Evolutionary conservation across 805 yeast species (phyloP), one percentile per base, ranked within the genome.

Genomic region (Brettanomyces custersianus): DNA sequence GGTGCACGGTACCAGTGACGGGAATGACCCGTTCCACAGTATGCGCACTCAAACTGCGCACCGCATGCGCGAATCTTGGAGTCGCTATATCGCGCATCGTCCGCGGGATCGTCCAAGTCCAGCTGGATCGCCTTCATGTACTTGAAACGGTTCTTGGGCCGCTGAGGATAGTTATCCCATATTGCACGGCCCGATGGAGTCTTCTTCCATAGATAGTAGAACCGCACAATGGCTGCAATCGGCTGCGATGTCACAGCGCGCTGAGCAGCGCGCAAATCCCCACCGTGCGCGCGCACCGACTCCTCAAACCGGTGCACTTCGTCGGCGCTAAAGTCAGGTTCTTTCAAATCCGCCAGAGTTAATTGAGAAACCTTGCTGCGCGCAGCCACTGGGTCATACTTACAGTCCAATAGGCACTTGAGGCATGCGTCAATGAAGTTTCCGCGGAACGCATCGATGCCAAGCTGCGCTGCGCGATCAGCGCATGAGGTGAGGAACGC

Each of bases 131-230:
- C 68, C 35, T 44, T 58, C 17, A 50, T 40, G 31, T 40, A 47
- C 42, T 71, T 76, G 24, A 64, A 41, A 46, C 75, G 72, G 51
- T 80, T 81, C 45, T 75, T 75, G 28, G 67, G 56, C 35, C 94
- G 59, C 1, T 92, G 94, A 29, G 76, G 77, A 51, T 60, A 84
- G 49, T 79, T 77, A 24, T 85, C 95, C 94, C 96, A 84, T 13
- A 86, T 81, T 29, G 54, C 51, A 42, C 72, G 77, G 0, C 96
- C 96, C 30, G 67, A 66, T 21, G 70, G 62, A 0, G 95, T 80
- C 54, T 88, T 88, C 57, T 88, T 88, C 97, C 97, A 90, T 36
- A 85, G 61, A 49, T 90, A 90, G 50, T 86, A 90, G 53, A 69
- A 87, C 39, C 96, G 60, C 2, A 90, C 97, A 43, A 87, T 66